phyloP scores from a whole-genome alignment of 1,284 basidiomycete genomes.

The Pyrrhoderma noxium region DNA sequence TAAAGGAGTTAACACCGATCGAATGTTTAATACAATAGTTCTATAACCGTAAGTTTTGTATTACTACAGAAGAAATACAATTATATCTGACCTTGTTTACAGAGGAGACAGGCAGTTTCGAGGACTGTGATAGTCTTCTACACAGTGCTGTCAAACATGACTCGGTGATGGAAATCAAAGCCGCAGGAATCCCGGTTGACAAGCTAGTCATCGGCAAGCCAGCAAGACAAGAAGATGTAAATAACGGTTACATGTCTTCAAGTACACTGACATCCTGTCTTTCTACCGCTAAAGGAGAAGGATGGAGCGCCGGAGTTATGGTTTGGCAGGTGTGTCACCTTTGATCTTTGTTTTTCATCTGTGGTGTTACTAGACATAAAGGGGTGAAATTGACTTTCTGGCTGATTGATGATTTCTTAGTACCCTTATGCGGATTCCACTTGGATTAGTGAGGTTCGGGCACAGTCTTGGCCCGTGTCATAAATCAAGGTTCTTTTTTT shows the following conservation, averaged over 20 bases:
- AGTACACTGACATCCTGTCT: slow-evolving; percentile 21
- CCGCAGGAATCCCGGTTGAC: slow-evolving; percentile 19
- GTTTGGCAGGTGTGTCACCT: slow-evolving; percentile 19
- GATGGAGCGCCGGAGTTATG: slow-evolving; percentile 22
- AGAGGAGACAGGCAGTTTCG: slow-evolving; percentile 18
- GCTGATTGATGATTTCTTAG: slow-evolving; percentile 9
- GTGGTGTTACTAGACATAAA: too few relatives aligned
- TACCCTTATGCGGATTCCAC: slow-evolving; percentile 15
- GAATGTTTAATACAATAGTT: neutral
- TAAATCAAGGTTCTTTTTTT: too few relatives aligned
- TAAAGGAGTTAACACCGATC: too few relatives aligned
- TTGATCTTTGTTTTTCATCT: neutral
- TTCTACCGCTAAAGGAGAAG: slow-evolving; percentile 15
- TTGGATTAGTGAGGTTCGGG: slow-evolving; percentile 17
- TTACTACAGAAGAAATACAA: neutral
- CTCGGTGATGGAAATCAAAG: slow-evolving; percentile 22
- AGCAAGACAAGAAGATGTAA: slow-evolving; percentile 18
- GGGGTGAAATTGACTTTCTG: neutral
- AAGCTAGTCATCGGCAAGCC: slow-evolving; percentile 25
- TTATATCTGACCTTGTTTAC: slow-evolving; percentile 1
- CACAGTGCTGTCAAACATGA: slow-evolving; percentile 18
- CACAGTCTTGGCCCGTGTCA: slow-evolving; percentile 6
- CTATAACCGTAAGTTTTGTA: slow-evolving; percentile 7
- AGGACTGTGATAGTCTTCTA: slow-evolving; percentile 21
- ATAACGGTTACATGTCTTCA: slow-evolving; percentile 21